phyloP scores from a whole-genome alignment of 331 rosid genomes.

The Malus hybrid region DNA sequence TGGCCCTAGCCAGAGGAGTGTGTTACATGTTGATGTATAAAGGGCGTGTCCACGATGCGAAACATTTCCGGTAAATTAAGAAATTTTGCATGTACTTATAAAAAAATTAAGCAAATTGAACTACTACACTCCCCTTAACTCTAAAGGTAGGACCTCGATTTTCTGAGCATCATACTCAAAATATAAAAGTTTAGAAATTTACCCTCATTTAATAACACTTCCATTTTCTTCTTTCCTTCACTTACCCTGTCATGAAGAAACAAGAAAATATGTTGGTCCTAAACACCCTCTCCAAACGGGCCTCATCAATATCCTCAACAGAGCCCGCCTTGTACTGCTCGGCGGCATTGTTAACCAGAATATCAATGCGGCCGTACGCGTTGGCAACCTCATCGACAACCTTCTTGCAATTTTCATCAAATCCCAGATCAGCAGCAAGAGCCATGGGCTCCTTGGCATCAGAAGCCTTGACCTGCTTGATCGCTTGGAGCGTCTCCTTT shows the following conservation, averaged over 20 bases:
- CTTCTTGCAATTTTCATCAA: conserved; percentile 49
- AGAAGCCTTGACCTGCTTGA: conserved; percentile 36
- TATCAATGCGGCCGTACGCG: conserved; percentile 52
- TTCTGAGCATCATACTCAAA: no score
- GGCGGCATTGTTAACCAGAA: conserved; percentile 71
- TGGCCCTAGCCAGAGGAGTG: no score
- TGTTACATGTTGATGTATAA: no score
- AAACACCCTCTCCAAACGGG: conserved; percentile 52
- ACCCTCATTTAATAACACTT: neutral
- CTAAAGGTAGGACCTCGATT: no score
- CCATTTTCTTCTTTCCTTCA: neutral
- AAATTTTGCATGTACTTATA: no score
- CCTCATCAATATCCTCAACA: conserved; percentile 67
- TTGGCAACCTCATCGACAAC: conserved; percentile 52
- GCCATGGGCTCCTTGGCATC: conserved; percentile 63
- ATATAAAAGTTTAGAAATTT: no score
- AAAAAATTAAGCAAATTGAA: no score
- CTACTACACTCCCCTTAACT: no score
- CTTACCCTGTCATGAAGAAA: conserved; percentile 52
- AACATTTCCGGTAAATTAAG: no score
- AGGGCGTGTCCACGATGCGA: no score
- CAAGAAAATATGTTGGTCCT: conserved; percentile 65
- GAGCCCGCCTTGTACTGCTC: conserved; percentile 47
- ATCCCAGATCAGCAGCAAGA: conserved; percentile 63
- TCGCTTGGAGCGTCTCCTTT: conserved; percentile 35